Base-by-base conservation (phyloP, 306 rosid genomes). In the Prunus mongolica region DNA sequence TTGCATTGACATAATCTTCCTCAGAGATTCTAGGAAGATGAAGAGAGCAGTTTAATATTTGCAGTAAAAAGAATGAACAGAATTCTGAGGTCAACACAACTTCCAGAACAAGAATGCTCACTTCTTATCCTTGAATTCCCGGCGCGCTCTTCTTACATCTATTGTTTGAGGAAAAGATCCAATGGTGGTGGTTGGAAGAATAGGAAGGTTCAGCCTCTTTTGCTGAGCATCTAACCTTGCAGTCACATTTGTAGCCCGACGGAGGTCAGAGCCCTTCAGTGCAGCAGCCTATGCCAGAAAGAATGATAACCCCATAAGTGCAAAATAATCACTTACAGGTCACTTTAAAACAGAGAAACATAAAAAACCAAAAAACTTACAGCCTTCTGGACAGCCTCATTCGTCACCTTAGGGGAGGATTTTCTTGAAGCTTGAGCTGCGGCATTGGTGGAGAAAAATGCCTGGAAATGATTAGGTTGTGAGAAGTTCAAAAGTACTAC, bases 101-200 rank as follows among this genome's bases (percentile, higher is more conserved):
- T 30, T 30, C 44, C 50, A 79, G 46, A 69, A n/a, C 49, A 65
- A 67, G 71, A 56, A 38, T 67, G 72, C 92, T 86, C 62, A 92
- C 96, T 88, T 90, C 57, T 88, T 87, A 65, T 88, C 97, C 85
- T 90, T 92, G 87, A 78, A 92, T 68, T 92, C 97, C 46, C 93
- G 90, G 73, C 96, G 97, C 81, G 83, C 84, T 81, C 92, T 92
- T 73, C 97, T 84, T 52, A 92, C 86, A 62, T 92, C 93, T 27
- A 87, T 77, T 8, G 96, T 90, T 76, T 92, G 97, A 76, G 97
- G 97, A 84, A 92, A 92, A 76, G 96, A 92, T 67, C 96, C 96
- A 62, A 87, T 92, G 22, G 93, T 92, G 75, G 97, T 92, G 34
- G 97, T 92, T 19, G 96, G 96, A 76, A 92, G 96, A 68, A 80